Conservation (phyloP, 495 filamentous ascomycete genomes). For the Penicillium psychrofluorescens region DNA sequence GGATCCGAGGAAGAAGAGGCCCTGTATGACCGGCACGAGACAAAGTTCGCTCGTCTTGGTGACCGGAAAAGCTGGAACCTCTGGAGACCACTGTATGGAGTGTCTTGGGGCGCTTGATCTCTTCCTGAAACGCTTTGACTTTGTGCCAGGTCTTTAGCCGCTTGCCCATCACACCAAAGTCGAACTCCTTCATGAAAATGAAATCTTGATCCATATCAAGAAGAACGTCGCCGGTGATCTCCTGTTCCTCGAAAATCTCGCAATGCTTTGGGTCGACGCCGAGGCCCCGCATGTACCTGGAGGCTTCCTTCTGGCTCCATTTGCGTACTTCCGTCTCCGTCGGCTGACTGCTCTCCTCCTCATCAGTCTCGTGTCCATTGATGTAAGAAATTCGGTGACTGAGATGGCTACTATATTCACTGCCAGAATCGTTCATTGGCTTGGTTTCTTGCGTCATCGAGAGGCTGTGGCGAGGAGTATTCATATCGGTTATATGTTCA, state of each 20-base stretch:
- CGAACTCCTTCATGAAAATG: constrained; percentile 89
- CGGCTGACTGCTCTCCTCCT: constrained; percentile 50
- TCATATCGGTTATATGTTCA: constrained; percentile 95
- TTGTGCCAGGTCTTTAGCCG: constrained; percentile 94
- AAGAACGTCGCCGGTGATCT: constrained; percentile 89
- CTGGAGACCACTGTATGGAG: constrained; percentile 12
- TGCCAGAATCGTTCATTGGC: constrained; percentile 71
- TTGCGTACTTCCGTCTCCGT: constrained; percentile 57
- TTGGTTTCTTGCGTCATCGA: constrained; percentile 39
- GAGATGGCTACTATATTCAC: constrained; percentile 78
- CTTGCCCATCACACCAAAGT: constrained; percentile 82
- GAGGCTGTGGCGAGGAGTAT: constrained; percentile 59
- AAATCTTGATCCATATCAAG: constrained; percentile 92
- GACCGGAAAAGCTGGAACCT: constrained; percentile 24
- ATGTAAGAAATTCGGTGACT: constrained; percentile 80
- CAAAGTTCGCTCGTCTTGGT: constrained; percentile 32
- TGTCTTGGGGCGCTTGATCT: constrained; percentile 47
- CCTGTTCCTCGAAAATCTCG: constrained; percentile 89
- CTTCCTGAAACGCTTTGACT: constrained; percentile 80
- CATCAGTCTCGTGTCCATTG: constrained; percentile 79
- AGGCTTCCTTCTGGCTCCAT: constrained; percentile 75
- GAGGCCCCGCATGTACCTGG: constrained; percentile 71
- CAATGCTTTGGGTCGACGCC: constrained; percentile 83
- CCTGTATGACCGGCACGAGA: constrained; percentile 31
- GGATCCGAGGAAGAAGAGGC: constrained; percentile 54